Evolutionary conservation across 2,329 filamentous ascomycete species (phyloP).

Genomic region (Thermoascus crustaceus): DNA sequence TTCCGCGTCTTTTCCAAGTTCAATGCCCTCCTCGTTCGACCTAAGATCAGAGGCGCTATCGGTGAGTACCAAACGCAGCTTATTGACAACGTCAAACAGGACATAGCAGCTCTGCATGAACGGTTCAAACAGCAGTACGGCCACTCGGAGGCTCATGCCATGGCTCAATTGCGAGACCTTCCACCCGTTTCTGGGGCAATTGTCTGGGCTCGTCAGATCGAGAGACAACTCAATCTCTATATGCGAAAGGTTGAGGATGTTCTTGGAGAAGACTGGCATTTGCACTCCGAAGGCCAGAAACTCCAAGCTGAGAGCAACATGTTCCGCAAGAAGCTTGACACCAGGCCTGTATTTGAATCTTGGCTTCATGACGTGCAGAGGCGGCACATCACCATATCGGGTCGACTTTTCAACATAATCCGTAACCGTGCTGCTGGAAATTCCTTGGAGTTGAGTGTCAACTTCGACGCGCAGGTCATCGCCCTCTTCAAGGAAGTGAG

Average conservation of each 20-base stretch:
- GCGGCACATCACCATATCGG: conserved; percentile 83
- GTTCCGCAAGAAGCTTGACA: conserved; percentile 94
- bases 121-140: conserved; percentile 99
- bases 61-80: conserved; percentile 97
- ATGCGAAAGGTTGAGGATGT: conserved; percentile 99
- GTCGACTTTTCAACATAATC: conserved; percentile 81
- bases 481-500: conserved; percentile 97
- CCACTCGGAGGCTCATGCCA: conserved; percentile 93
- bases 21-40: conserved; percentile 94
- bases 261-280: conserved; percentile 84
- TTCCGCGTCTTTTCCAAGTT: conserved; percentile 99
- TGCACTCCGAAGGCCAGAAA: conserved; percentile 92
- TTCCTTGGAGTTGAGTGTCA: conserved; percentile 78
- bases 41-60: conserved; percentile 98
- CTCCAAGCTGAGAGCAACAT: conserved; percentile 83
- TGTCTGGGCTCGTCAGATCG: conserved; percentile 95
- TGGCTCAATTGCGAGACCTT: conserved; percentile 93
- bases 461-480: conserved; percentile 96
- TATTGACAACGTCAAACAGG: conserved; percentile 95
- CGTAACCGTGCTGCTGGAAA: conserved; percentile 88
- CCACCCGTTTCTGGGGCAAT: conserved; percentile 95
- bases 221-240: conserved; percentile 88
- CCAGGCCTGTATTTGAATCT: conserved; percentile 84
- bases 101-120: conserved; percentile 87
- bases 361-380: conserved; percentile 88